These are phyloP conservation scores for Lactifluus piperatus DNA, from an alignment of 768 basidiomycete genomes.

Conservation along the genomic window DNA sequence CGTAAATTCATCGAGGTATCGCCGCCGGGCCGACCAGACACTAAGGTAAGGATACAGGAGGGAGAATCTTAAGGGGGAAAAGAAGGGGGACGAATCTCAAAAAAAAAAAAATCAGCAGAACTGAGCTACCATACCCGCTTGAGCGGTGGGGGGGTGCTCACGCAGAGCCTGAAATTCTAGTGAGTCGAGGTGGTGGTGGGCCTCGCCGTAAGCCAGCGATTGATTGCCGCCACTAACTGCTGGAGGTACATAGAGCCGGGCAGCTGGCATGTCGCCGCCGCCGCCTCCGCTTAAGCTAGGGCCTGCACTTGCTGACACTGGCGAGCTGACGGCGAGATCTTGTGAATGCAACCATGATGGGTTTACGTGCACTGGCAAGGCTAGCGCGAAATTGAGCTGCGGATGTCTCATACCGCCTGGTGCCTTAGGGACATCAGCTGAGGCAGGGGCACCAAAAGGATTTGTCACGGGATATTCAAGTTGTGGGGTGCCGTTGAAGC, in stretches of 20 bases:
- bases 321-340: background rate
- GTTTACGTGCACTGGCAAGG: constrained; percentile 13
- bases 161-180: constrained; percentile 29
- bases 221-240: background rate
- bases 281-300: background rate
- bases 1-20: constrained; percentile 1
- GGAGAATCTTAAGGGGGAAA: background rate
- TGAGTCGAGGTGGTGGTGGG: constrained; percentile 24
- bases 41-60: background rate
- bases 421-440: background rate
- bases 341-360: constrained; percentile 10
- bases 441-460: background rate
- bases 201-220: background rate
- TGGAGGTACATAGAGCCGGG: background rate
- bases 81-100: background rate
- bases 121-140: constrained; percentile 2
- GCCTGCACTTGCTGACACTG: background rate
- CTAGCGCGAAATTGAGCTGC: background rate
- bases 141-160: constrained; percentile 21
- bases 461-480: background rate
- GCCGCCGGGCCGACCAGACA: background rate
- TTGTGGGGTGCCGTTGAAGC: background rate
- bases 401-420: background rate
- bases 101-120: constrained; percentile 14
- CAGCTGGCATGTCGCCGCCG: background rate